Evolutionary conservation across 768 basidiomycete genomes (phyloP).

Genomic region (Gautieria morchelliformis): DNA sequence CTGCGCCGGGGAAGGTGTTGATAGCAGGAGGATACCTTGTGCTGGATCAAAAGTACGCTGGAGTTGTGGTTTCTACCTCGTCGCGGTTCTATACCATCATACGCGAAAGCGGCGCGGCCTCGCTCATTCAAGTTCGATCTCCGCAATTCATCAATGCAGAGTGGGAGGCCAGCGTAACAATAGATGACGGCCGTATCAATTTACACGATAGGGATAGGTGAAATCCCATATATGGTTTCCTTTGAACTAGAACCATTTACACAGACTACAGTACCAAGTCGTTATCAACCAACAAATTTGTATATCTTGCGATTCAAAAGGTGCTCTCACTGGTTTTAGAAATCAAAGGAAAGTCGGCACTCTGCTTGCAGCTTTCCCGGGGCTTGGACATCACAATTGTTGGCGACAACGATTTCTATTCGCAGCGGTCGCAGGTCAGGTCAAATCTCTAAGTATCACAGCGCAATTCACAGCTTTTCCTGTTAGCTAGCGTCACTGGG

Average conservation of each 20-base stretch:
- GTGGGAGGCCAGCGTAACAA: slow-evolving; percentile 59
- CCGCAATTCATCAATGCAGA: slow-evolving; percentile 81
- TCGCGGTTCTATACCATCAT: slow-evolving; percentile 89
- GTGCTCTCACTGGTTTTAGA: slow-evolving; percentile 63
- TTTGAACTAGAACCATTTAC: neutral
- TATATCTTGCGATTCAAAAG: slow-evolving; percentile 79
- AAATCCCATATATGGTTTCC: neutral
- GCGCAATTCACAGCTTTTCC: neutral
- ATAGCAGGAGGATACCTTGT: slow-evolving; percentile 96
- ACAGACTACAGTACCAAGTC: neutral
- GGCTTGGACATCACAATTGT: slow-evolving; percentile 74
- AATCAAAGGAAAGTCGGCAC: slow-evolving; percentile 33
- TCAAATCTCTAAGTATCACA: slow-evolving; percentile 6
- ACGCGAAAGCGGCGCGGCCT: slow-evolving; percentile 23
- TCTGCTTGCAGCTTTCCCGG: slow-evolving; percentile 33
- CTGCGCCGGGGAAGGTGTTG: slow-evolving; percentile 91
- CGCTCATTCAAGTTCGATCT: slow-evolving; percentile 64
- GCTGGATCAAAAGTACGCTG: slow-evolving; percentile 77
- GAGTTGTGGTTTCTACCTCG: slow-evolving; percentile 84
- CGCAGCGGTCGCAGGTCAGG: slow-evolving; percentile 75
- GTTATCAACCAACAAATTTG: slow-evolving; percentile 76
- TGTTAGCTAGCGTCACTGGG: slow-evolving; percentile 51
- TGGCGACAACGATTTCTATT: slow-evolving; percentile 98
- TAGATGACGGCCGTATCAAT: slow-evolving; percentile 20
- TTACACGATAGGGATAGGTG: slow-evolving; percentile 2